Evolutionary conservation across 495 filamentous ascomycete species (phyloP), one percentile per base, ranked within the genome.

Genomic region (Staphylotrichum tortipilum): DNA sequence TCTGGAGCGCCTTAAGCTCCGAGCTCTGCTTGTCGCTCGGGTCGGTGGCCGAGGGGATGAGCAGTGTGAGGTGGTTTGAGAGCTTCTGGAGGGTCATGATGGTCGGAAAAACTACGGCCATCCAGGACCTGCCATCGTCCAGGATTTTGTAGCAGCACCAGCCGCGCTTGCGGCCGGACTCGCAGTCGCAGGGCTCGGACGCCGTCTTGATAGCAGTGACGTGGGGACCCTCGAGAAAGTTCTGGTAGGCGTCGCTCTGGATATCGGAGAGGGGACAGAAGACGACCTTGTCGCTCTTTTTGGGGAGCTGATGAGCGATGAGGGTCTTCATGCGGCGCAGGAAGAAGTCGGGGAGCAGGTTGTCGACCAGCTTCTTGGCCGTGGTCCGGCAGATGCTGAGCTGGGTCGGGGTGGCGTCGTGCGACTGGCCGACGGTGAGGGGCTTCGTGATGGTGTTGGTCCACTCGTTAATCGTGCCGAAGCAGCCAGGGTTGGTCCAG

Each of bases 231-330:
- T 79, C 78, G 12, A 95, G 63, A 47, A 90, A 82, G 37, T 81
- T 84, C 58, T 91, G 81, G 59, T 98, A 98, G 3, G 90, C 92
- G 22, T 85, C 82, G 22, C 78, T 75, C 62, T 97, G 94, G 2
- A 81, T 82, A 14, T 81, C 78, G 0, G 89, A 95, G 33, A 97
- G 73, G 18, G 87, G 89, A 59, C 94, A 97, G 64, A 98, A 98
- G 1, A 97, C 89, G 0, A 98, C 91, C 35, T 82, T 83, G 62
- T 98, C 92, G 31, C 75, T 85, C 73, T 98, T 98, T 66, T 92
- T 94, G 0, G 92, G 92, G n/a, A 98, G 77, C 59, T 98, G 91
- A 64, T 95, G 74, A 0, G 89, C 89, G 48, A 98, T 95, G 41
- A 97, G 69, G 0, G 81, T 82, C 69, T 98, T 98, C 83, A 94